phyloP scores from a whole-genome alignment of 257 asterid species.

The Rhazya stricta region DNA sequence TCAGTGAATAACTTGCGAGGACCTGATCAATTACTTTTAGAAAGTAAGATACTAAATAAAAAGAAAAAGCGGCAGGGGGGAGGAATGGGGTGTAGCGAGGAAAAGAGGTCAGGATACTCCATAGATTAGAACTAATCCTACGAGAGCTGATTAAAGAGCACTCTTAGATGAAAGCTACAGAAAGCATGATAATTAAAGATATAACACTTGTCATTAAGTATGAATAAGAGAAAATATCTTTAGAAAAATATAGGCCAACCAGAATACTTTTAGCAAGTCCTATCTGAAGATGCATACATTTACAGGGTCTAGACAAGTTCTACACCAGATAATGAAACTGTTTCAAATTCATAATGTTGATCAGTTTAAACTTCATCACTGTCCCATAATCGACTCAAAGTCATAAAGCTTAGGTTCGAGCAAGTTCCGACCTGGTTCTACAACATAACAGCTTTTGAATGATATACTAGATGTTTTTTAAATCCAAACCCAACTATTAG shows the following conservation, averaged over 20 bases:
- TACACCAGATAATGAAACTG: neutral
- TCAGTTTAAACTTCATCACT: neutral
- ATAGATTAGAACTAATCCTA: neutral
- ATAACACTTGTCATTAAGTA: neutral
- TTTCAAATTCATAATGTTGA: neutral
- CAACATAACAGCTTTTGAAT: neutral
- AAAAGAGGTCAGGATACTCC: neutral
- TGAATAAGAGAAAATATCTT: neutral
- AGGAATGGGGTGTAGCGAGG: slow-evolving; percentile 7
- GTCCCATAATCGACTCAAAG: neutral
- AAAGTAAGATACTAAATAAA: slow-evolving; percentile 13
- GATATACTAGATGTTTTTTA: neutral
- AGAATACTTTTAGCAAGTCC: neutral
- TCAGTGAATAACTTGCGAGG: slow-evolving; percentile 57
- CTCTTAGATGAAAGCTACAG: no score
- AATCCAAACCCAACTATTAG: neutral
- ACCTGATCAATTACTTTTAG: slow-evolving; percentile 39
- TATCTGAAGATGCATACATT: neutral
- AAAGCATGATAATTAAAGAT: neutral
- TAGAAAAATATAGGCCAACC: no score
- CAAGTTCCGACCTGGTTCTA: neutral
- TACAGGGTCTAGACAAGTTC: neutral
- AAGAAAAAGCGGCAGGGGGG: neutral
- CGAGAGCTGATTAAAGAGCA: neutral
- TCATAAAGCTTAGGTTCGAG: neutral